Conservation (phyloP, 257 asterid species). For the Oldenlandia corymbosa region DNA sequence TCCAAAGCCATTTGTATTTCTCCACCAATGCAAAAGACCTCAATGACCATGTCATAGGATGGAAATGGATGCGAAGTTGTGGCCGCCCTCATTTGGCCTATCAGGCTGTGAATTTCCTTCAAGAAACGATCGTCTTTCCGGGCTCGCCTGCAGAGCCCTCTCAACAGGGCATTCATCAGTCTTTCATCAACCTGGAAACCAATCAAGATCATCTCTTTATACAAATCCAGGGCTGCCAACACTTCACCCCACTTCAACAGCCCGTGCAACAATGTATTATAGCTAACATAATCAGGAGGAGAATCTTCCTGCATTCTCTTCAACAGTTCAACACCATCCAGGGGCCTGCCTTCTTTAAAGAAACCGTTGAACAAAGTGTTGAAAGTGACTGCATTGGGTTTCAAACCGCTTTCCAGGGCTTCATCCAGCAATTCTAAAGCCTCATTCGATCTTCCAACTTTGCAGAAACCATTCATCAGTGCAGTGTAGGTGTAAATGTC, state of each 20-base stretch:
- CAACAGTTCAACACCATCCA: slow-evolving; percentile 48
- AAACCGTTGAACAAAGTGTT: slow-evolving; percentile 68
- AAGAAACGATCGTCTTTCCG: slow-evolving; percentile 37
- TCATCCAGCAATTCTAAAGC: slow-evolving; percentile 58
- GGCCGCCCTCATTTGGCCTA: slow-evolving; percentile 40
- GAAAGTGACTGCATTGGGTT: slow-evolving; percentile 53
- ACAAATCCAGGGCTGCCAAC: slow-evolving; percentile 34
- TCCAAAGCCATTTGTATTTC: slow-evolving; percentile 23
- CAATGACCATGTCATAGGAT: slow-evolving; percentile 46
- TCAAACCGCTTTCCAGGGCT: slow-evolving; percentile 42
- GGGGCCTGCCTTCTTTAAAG: slow-evolving; percentile 71
- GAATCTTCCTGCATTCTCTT: slow-evolving; percentile 38
- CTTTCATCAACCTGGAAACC: slow-evolving; percentile 54
- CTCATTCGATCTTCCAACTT: slow-evolving; percentile 71
- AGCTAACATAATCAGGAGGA: slow-evolving; percentile 56
- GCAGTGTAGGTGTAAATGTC: slow-evolving; percentile 69
- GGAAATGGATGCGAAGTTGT: slow-evolving; percentile 24
- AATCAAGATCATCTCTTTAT: slow-evolving; percentile 39
- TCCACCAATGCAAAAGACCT: slow-evolving; percentile 49
- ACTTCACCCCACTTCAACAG: slow-evolving; percentile 66
- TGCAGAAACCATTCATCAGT: slow-evolving; percentile 76
- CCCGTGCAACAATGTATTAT: slow-evolving; percentile 65
- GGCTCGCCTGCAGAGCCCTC: slow-evolving; percentile 57
- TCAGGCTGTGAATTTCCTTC: slow-evolving; percentile 35
- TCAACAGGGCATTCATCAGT: slow-evolving; percentile 65